Conservation (phyloP, 208 protist genomes). For the Acanthamoeba divionensis region DNA sequence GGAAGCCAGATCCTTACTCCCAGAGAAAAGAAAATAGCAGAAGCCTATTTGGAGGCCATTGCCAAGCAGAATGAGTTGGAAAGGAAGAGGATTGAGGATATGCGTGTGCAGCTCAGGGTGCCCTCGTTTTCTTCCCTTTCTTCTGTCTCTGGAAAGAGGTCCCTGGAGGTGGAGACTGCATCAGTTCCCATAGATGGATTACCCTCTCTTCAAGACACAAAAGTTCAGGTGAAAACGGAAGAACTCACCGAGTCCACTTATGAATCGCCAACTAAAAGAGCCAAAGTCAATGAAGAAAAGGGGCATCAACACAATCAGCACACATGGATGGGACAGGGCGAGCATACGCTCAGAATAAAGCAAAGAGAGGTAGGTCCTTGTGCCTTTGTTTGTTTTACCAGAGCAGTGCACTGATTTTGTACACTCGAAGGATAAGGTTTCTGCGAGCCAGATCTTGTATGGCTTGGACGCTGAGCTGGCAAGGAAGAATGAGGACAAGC, state of each 20-base stretch:
- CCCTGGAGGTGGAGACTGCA: too few relatives aligned
- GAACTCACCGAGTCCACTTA: neutral
- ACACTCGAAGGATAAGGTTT: too few relatives aligned
- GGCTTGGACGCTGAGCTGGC: slow-evolving; percentile 44
- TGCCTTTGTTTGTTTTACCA: too few relatives aligned
- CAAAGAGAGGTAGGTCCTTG: neutral
- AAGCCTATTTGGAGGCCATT: slow-evolving; percentile 18
- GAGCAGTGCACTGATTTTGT: too few relatives aligned
- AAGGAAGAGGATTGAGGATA: neutral
- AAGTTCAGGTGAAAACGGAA: neutral
- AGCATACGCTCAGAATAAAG: neutral
- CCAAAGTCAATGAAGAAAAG: too few relatives aligned
- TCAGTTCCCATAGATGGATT: neutral
- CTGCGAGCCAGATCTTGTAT: neutral
- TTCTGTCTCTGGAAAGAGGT: too few relatives aligned
- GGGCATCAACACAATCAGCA: too few relatives aligned
- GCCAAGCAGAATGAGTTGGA: neutral
- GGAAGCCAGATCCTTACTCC: too few relatives aligned
- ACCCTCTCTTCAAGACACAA: neutral
- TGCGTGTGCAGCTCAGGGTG: neutral
- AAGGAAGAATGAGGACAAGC: neutral
- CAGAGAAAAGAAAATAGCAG: neutral
- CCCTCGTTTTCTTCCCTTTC: neutral
- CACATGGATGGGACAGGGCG: neutral
- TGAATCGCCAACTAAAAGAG: too few relatives aligned